Percentiles rank a stretch among this genome's conserved stretches.
phyloP scores from a whole-genome alignment of 2,329 filamentous ascomycete genomes.

The Tothia fuscella region DNA sequence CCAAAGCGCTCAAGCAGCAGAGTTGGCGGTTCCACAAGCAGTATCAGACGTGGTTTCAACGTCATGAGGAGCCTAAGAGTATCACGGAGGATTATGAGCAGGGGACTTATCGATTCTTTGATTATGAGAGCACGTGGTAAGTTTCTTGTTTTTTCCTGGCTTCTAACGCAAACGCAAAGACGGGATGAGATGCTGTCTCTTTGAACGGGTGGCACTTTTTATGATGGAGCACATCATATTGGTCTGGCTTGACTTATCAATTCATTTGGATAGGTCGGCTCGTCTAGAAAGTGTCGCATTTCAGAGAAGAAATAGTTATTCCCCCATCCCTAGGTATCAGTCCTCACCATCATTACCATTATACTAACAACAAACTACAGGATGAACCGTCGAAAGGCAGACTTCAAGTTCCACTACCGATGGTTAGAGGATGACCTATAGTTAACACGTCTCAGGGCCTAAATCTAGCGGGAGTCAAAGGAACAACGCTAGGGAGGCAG shows the following conservation, averaged over 20 bases:
- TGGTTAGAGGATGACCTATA: conserved; percentile 89
- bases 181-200: too few relatives aligned
- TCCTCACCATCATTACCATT: background rate
- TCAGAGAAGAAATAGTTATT: too few relatives aligned
- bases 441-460: conserved; percentile 10
- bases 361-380: conserved; percentile 38
- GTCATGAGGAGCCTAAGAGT: conserved; percentile 94
- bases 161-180: conserved; percentile 5
- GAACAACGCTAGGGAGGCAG: background rate
- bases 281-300: too few relatives aligned
- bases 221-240: too few relatives aligned
- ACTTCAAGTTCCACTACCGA: conserved; percentile 98
- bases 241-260: too few relatives aligned
- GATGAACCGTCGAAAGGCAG: conserved; percentile 97
- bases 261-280: too few relatives aligned
- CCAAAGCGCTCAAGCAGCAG: conserved; percentile 94
- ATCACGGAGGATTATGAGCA: conserved; percentile 99
- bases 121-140: conserved; percentile 98
- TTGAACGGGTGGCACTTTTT: too few relatives aligned
- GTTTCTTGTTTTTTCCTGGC: conserved; percentile 23
- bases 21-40: conserved; percentile 99
- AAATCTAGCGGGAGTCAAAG: background rate
- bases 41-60: conserved; percentile 96
- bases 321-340: too few relatives aligned
- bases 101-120: conserved; percentile 97